phyloP scores from a whole-genome alignment of 2,329 filamentous ascomycete species.

The Trichoderma arundinaceum region DNA sequence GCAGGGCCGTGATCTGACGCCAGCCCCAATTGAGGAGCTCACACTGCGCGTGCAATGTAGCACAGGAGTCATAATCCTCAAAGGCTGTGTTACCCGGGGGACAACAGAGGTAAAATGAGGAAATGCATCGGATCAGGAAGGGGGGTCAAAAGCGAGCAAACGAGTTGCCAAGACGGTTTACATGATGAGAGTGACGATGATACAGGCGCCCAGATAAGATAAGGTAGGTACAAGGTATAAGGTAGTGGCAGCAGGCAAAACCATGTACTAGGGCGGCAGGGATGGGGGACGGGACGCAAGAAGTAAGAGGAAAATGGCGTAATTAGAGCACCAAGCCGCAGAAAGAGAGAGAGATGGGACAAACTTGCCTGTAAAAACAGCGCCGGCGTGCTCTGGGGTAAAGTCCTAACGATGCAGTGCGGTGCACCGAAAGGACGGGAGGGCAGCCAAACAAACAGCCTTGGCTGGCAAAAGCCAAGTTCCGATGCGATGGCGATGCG shows the following conservation, averaged over 20 bases:
- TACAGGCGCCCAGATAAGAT: conserved; percentile 19
- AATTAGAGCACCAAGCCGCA: conserved; percentile 3
- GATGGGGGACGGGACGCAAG: background rate
- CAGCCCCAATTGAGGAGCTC: background rate
- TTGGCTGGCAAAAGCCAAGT: background rate
- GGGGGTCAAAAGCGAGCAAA: background rate
- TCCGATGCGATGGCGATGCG: conserved; percentile 20
- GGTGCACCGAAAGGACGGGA: conserved; percentile 22
- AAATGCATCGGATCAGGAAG: background rate
- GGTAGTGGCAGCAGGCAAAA: too few relatives aligned
- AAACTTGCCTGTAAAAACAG: conserved; percentile 22
- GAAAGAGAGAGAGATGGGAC: background rate
- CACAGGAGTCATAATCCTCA: background rate
- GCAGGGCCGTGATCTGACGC: conserved; percentile 7
- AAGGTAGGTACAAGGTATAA: conserved; percentile 1
- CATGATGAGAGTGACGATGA: conserved; percentile 3
- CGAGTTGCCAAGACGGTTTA: background rate
- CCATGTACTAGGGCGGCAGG: conserved; percentile 8
- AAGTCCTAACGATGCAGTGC: conserved; percentile 17
- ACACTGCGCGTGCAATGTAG: conserved; percentile 1
- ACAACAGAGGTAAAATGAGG: background rate
- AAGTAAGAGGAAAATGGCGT: conserved; percentile 15
- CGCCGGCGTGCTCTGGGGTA: background rate
- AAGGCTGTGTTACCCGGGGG: background rate
- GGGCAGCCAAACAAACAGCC: background rate